Evolutionary conservation across 208 protist genomes (phyloP).

Genomic region (Leishmania tarentolae): DNA sequence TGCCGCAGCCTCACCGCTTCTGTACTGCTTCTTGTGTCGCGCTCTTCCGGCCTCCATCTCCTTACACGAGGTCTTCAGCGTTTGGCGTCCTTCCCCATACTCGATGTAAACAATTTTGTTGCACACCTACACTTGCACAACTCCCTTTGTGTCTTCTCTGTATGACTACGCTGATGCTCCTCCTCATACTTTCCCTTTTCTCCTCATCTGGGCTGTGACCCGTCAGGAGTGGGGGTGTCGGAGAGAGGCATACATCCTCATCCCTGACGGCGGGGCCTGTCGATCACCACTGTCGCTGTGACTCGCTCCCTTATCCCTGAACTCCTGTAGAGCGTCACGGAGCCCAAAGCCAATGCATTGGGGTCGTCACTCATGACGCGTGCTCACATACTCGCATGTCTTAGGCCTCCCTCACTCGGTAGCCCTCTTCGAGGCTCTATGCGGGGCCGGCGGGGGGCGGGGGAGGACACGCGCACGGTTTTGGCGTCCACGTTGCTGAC

Average conservation of each 20-base stretch:
- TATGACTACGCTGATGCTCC: background rate
- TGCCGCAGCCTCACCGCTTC: background rate
- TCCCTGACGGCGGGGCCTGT: background rate
- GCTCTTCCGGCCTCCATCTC: background rate
- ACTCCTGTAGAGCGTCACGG: background rate
- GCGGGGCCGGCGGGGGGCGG: background rate
- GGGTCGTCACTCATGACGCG: background rate
- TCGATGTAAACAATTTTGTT: background rate
- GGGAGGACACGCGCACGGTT: background rate
- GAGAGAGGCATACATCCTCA: background rate
- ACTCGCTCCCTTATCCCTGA: constrained; percentile 6
- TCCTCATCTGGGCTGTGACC: background rate
- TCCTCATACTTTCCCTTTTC: background rate
- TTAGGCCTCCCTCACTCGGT: background rate
- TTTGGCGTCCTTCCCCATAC: background rate
- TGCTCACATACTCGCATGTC: background rate
- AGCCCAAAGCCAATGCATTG: background rate
- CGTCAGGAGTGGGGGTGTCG: background rate
- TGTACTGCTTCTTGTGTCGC: background rate
- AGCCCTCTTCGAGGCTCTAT: background rate
- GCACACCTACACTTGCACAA: background rate
- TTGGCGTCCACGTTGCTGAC: background rate
- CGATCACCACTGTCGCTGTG: constrained; percentile 1
- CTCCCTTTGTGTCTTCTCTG: background rate
- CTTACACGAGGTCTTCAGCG: background rate